Percentiles rank a stretch among this genome's conserved stretches.
Evolutionary conservation across 768 basidiomycete genomes (phyloP).

Genomic region (Imleria badia): DNA sequence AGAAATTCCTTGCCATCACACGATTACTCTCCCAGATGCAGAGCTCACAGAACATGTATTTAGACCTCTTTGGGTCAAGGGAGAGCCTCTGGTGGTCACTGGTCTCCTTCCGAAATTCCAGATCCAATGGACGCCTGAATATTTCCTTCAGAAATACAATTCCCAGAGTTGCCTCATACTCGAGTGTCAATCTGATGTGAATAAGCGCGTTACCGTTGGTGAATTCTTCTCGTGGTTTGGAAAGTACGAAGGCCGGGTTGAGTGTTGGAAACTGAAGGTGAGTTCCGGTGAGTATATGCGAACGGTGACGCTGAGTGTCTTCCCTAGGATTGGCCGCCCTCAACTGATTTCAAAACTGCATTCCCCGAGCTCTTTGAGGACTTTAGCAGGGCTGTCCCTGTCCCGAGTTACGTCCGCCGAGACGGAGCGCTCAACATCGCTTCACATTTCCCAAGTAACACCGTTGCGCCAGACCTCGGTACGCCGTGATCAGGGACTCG

Average conservation of each 20-base stretch:
- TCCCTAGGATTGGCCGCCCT: constrained; percentile 87
- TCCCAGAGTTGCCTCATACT: constrained; percentile 66
- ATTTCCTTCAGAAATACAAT: constrained; percentile 71
- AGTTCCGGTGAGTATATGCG: constrained; percentile 33
- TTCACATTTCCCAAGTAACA: constrained; percentile 83
- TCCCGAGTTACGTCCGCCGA: constrained; percentile 86
- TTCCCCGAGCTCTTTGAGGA: constrained; percentile 88
- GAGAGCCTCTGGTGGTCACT: constrained; percentile 78
- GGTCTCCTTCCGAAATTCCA: constrained; percentile 60
- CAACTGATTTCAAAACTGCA: constrained; percentile 76
- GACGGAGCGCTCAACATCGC: constrained; percentile 89
- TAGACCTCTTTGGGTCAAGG: constrained; percentile 66
- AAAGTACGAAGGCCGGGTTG: constrained; percentile 52
- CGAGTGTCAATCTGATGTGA: constrained; percentile 77
- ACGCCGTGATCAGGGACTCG: constrained; percentile 15
- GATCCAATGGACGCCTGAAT: constrained; percentile 78
- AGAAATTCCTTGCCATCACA: constrained; percentile 47
- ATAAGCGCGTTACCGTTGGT: constrained; percentile 60
- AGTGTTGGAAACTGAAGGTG: constrained; percentile 73
- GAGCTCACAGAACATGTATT: constrained; percentile 62
- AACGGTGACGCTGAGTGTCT: constrained; percentile 5
- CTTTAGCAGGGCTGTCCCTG: constrained; percentile 79
- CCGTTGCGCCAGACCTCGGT: constrained; percentile 80
- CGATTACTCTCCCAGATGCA: constrained; percentile 44
- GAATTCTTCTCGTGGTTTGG: constrained; percentile 85